A percentile compares a stretch with the other conserved stretches of the same genome.
These are phyloP conservation scores for Colletotrichum viniferum DNA, from an alignment of 2,329 filamentous ascomycete species.

Conservation along the genomic window DNA sequence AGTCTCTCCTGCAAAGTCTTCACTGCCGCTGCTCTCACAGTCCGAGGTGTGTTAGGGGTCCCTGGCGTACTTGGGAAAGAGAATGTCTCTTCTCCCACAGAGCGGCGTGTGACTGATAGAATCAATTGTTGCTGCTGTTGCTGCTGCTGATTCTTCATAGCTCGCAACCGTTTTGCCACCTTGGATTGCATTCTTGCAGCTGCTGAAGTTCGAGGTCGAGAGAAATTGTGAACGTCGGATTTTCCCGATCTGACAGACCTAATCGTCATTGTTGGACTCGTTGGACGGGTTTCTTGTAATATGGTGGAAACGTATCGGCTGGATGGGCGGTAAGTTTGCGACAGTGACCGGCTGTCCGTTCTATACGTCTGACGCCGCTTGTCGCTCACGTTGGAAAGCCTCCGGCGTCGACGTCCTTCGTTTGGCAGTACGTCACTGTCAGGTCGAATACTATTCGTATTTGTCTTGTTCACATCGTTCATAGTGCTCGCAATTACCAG, in stretches of 20 bases:
- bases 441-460: background rate
- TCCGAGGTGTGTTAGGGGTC: background rate
- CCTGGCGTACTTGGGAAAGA: background rate
- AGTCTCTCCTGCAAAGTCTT: conserved; percentile 1
- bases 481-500: background rate
- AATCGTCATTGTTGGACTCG: background rate
- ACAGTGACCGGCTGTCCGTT: background rate
- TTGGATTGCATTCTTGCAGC: conserved; percentile 15
- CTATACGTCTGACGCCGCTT: background rate
- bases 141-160: background rate
- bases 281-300: background rate
- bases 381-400: background rate
- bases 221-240: conserved; percentile 10
- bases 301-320: background rate
- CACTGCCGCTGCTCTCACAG: background rate
- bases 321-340: background rate
- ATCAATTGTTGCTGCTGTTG: background rate
- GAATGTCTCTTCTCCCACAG: background rate
- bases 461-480: background rate
- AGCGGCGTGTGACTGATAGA: background rate
- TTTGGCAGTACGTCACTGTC: conserved; percentile 1
- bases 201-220: conserved; percentile 3
- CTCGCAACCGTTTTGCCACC: background rate
- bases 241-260: background rate
- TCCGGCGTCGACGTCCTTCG: background rate